phyloP scores from a whole-genome alignment of 352 stramenopile genomes.

The Paralagenidium karlingii region DNA sequence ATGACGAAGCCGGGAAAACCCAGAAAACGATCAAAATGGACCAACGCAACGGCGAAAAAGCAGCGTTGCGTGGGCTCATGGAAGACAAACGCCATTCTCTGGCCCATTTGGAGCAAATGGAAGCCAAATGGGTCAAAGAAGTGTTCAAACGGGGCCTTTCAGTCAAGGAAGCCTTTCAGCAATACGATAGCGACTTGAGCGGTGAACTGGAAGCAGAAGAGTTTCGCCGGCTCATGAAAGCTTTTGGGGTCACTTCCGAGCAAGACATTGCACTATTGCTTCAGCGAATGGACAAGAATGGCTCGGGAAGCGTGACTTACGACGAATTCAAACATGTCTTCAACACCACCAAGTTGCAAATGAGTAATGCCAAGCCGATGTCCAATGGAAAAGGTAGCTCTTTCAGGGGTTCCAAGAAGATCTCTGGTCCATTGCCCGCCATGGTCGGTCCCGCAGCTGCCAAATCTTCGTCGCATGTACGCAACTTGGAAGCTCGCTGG shows the following conservation, averaged over 20 bases:
- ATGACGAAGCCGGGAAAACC: too few relatives aligned
- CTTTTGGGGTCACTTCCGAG: conserved; percentile 28
- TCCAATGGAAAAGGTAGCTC: too few relatives aligned
- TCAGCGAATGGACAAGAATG: conserved; percentile 25
- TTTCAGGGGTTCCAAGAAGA: too few relatives aligned
- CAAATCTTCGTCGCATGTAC: too few relatives aligned
- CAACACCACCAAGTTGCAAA: too few relatives aligned
- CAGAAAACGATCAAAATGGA: too few relatives aligned
- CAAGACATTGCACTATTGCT: conserved; percentile 31
- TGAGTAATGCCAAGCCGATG: too few relatives aligned
- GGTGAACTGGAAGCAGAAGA: conserved; percentile 28
- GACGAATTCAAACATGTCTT: conserved; percentile 59
- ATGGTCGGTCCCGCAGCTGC: too few relatives aligned
- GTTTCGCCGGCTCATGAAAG: conserved; percentile 25
- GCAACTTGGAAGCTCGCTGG: conserved; percentile 46
- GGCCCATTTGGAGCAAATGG: conserved; percentile 13
- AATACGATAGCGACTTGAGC: conserved; percentile 27
- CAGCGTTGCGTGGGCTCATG: conserved; percentile 1
- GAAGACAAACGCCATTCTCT: conserved; percentile 13
- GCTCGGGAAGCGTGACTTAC: conserved; percentile 33
- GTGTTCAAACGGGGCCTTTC: conserved; percentile 18
- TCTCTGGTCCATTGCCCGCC: too few relatives aligned
- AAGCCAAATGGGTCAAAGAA: conserved; percentile 34
- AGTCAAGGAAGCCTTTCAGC: conserved; percentile 19
- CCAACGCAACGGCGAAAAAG: too few relatives aligned